Evolutionary conservation across 345 rosid genomes (phyloP).

Genomic region (Gossypium stocksii): DNA sequence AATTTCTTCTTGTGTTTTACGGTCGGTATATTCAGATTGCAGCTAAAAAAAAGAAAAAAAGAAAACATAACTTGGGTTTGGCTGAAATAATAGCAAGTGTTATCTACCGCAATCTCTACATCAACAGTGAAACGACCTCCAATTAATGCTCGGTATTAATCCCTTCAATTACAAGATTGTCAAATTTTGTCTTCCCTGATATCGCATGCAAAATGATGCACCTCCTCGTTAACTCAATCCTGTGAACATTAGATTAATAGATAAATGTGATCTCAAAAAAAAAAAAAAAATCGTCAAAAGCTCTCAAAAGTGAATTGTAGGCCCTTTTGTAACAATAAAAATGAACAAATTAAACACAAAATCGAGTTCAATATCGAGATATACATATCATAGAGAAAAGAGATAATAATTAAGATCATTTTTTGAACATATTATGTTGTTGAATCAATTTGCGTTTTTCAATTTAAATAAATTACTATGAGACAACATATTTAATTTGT

Average conservation of each 20-base stretch:
- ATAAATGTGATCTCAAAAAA: conserved; percentile 18
- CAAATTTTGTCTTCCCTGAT: conserved; percentile 19
- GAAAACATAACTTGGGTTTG: conserved; percentile 18
- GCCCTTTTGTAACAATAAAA: conserved; percentile 32
- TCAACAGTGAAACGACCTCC: conserved; percentile 36
- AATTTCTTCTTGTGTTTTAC: conserved; percentile 18
- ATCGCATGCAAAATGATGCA: conserved; percentile 33
- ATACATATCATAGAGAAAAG: conserved; percentile 18
- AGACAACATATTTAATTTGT: conserved; percentile 76
- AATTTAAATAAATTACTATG: conserved; percentile 84
- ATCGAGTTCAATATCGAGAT: conserved; percentile 28
- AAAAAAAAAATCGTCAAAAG: conserved; percentile 19
- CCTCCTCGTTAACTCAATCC: conserved; percentile 22
- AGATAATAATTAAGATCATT: conserved; percentile 2
- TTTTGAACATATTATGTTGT: conserved; percentile 30
- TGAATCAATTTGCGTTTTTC: conserved; percentile 73
- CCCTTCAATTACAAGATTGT: conserved; percentile 17
- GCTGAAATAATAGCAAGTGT: conserved; percentile 30
- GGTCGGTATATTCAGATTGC: conserved; percentile 17
- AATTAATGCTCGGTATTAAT: conserved; percentile 22
- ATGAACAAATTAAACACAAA: conserved; percentile 47
- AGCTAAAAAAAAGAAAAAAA: conserved; percentile 12
- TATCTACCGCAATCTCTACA: conserved; percentile 48
- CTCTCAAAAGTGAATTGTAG: conserved; percentile 28
- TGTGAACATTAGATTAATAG: conserved; percentile 23